Conservation (phyloP, 345 rosid species). For the Alliaria petiolata region DNA sequence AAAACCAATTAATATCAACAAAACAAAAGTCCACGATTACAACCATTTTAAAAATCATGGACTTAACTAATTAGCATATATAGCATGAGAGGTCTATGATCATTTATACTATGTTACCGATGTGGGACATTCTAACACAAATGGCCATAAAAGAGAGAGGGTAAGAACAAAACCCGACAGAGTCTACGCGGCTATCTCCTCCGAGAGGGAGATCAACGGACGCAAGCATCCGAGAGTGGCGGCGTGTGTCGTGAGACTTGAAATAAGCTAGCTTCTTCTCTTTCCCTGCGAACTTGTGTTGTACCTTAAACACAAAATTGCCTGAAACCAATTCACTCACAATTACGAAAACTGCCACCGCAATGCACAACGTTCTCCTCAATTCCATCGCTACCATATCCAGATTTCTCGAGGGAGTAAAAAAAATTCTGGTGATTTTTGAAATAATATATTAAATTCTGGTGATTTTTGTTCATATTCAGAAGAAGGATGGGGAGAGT, state of each 20-base stretch:
- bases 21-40: no score
- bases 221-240: conserved; percentile 65
- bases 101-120: no score
- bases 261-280: conserved; percentile 42
- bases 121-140: neutral
- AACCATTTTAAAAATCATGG: no score
- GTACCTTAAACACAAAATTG: conserved; percentile 55
- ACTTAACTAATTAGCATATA: no score
- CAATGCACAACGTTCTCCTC: conserved; percentile 29
- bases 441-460: neutral
- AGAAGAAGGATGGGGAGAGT: neutral
- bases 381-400: conserved; percentile 32
- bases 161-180: conserved; percentile 55
- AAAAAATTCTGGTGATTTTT: neutral
- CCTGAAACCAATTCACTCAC: conserved; percentile 30
- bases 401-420: neutral
- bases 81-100: no score
- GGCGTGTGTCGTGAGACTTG: conserved; percentile 63
- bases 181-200: conserved; percentile 71
- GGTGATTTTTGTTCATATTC: conserved; percentile 7
- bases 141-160: neutral
- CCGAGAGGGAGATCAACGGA: conserved; percentile 65
- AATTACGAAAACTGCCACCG: conserved; percentile 24
- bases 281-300: conserved; percentile 56
- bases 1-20: neutral